phyloP scores from a whole-genome alignment of 108 stramenopile species.

The Stephanodiscus minutulus region DNA sequence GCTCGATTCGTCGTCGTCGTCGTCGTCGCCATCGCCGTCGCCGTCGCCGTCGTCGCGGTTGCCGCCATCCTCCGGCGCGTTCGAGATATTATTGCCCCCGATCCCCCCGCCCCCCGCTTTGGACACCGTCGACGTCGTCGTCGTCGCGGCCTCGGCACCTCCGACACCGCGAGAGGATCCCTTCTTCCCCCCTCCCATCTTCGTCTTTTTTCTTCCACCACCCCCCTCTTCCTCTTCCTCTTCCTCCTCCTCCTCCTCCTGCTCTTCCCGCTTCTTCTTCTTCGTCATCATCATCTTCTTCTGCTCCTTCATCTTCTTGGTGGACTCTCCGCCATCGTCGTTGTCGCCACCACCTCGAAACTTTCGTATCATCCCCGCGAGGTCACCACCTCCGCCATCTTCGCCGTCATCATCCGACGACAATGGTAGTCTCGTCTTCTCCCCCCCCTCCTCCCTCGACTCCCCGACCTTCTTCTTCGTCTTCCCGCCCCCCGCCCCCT shows the following conservation, averaged over 20 bases:
- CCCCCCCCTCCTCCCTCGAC: neutral
- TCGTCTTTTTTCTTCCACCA: no score
- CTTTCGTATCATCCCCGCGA: neutral
- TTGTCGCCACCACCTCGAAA: neutral
- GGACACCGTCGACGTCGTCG: neutral
- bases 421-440: constrained; percentile 20
- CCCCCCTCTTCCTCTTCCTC: no score
- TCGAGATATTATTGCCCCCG: neutral
- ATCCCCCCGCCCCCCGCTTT: neutral
- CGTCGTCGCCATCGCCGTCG: neutral
- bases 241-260: constrained; percentile 2
- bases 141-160: neutral
- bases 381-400: neutral
- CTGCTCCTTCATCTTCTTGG: neutral
- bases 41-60: constrained; percentile 5
- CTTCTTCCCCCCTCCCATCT: neutral
- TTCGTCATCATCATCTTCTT: constrained; percentile 2
- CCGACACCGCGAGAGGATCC: neutral
- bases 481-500: neutral
- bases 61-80: neutral
- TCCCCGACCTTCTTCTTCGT: neutral
- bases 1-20: constrained; percentile 19
- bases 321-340: no score
- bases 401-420: constrained; percentile 29
- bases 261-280: constrained; percentile 21